Conservation (phyloP, 805 yeast genomes). For the Yarrowia sp. region DNA sequence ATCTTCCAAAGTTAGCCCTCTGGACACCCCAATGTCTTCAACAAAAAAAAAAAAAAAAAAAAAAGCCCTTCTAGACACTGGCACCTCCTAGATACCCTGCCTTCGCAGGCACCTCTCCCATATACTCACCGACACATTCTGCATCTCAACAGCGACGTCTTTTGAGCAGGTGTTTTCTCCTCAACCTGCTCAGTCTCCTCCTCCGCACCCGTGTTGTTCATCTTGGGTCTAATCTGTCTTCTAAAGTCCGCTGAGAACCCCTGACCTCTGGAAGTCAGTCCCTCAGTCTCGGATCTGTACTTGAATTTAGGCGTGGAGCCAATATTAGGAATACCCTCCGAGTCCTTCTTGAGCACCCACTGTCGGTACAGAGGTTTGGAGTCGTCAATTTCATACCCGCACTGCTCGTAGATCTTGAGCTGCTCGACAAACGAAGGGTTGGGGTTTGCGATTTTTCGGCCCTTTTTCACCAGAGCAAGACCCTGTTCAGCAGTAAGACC, state of each 20-base stretch:
- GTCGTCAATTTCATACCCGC: conserved; percentile 39
- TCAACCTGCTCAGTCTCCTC: background rate
- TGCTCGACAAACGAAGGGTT: conserved; percentile 75
- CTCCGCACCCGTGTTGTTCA: background rate
- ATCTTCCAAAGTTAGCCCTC: no score
- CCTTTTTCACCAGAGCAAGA: conserved; percentile 63
- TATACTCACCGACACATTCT: conserved; percentile 28
- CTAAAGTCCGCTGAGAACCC: conserved; percentile 23
- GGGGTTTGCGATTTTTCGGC: conserved; percentile 58
- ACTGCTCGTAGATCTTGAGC: conserved; percentile 56
- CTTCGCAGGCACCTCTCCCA: background rate
- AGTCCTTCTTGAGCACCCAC: conserved; percentile 40
- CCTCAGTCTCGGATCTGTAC: conserved; percentile 40
- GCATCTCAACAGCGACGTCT: conserved; percentile 15
- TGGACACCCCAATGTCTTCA: no score
- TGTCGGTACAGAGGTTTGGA: conserved; percentile 42
- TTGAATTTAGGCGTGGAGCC: conserved; percentile 34
- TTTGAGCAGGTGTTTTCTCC: background rate
- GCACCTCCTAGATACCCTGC: background rate
- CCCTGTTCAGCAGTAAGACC: conserved; percentile 60
- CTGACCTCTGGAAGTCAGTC: conserved; percentile 6
- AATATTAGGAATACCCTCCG: conserved; percentile 32
- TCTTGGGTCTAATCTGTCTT: conserved; percentile 15
- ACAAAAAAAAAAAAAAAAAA: background rate
- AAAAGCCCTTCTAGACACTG: background rate